Evolutionary conservation across 371 early-diverging fungal genomes (phyloP), one percentile per base, ranked within the genome.

Genomic region (Mucor ambiguus): DNA sequence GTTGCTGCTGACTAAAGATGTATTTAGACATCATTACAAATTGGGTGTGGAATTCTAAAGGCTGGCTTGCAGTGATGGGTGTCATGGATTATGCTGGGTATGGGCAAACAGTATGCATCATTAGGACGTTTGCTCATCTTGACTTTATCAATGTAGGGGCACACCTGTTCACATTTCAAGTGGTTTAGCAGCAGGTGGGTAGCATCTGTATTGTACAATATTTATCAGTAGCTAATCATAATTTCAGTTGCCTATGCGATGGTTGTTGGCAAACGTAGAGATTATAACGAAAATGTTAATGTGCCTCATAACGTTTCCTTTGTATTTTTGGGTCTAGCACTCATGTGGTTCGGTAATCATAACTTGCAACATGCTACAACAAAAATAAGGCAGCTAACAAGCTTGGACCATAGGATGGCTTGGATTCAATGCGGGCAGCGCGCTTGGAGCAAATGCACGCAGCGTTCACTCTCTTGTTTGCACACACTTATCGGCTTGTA

Each of bases 141-240:
- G 22, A 14, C 11, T 37, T 37, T 37, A 16, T 12, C n/a, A 20
- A 26, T 14, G 26, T 67, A 75, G 95, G 35, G 95, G 95, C 10
- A 90, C 89, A 28, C 90, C 94, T n/a, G 94, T 95, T 10, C 92
- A 95, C 71, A 89, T 92, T 30, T 85, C 93, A 26, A 90, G 91
- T 37, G 95, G 95, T 32, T 83, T 90, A 49, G 90, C 91, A 18
- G 94, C 90, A 22, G 71, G 74, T 68, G 68, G 55, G 16, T 16
- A 46, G 30, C 14, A 52, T 52, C 5, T 26, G 10, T 8, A 20
- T 48, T 48, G 20, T 24, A 48, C 2, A 1, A 28, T 26, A 44
- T 7, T 26, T 28, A 12, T 24, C 10, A 24, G 6, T 20, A 12
- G 26, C 32, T 46, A 46, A 30, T 26, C 11, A 3, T 46, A 22